Evolutionary conservation across 1,284 basidiomycete species (phyloP), one percentile per base, ranked within the genome.

Genomic region (Ceratobasidium sp.): DNA sequence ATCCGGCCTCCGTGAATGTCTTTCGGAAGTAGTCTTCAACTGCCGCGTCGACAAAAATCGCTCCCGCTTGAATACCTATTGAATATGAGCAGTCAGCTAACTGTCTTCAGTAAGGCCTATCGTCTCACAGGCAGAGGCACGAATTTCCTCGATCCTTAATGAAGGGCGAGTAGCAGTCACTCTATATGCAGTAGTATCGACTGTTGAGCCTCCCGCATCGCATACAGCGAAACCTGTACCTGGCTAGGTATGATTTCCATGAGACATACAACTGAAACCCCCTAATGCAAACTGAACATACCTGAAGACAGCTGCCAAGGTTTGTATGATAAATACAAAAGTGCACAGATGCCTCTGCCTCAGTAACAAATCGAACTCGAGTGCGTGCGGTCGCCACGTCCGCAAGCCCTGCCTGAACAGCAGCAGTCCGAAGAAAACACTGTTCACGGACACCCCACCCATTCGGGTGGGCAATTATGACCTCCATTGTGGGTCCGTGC

Each of bases 301-400:
- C 43, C 55, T 63, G 32, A 30, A 55, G 35, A 13, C 71, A 26
- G 26, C 16, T 54, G 1, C 49, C 71, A 28, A 73, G 41, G 5
- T 58, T 62, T 8, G 72, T 69, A 18, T 75, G n/a, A 14, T 46
- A 54, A 9, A 70, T 50, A 16, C 47, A 59, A 21, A 72, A 76
- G 44, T 76, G 74, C 14, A 76, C 72, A 1, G 71, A 73, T 11
- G 75, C 75, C 38, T 76, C 74, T 14, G 61, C 72, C 43, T 76
- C 75, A 13, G 58, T 49, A 0, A 76, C 58, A 32, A 76, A 76
- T 1, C 41, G 26, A 11, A 76, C 28, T 23, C 58, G 64, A 13
- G 30, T 21, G 9, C 6, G 44, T 0, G 54, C 64, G 11, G 59
- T 44, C 3, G 30, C 11, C 8, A 11, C 46, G 9, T 9, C 32